Base-by-base conservation (phyloP, 768 basidiomycete species). In the Cystofilobasidium ferigula region DNA sequence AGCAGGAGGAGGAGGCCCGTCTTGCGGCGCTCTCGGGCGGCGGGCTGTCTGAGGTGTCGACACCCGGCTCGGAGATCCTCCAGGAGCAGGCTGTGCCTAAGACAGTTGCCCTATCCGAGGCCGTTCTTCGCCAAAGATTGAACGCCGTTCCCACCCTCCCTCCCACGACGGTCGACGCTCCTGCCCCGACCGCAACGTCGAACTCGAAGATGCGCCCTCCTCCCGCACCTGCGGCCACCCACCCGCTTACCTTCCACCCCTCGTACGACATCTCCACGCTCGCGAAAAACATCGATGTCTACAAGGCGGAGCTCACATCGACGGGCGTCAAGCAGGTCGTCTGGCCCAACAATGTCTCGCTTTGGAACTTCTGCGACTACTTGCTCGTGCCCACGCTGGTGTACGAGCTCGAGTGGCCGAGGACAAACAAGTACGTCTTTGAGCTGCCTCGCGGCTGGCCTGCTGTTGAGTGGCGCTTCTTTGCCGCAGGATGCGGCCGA, bases 321-420 rank as follows among this genome's bases (percentile, higher is more conserved):
- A 78, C 80, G 34, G 91, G 93, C 0, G 69, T 61, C 1, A 74
- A 79, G 57, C 77, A 79, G 60, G 80, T 92, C 43, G 81, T 80
- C 22, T 99, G 88, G 84, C 93, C 93, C 0, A 80, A 85, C 56
- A 97, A 92, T 74, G 81, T 98, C 68, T 86, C 85, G 0, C 81
- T 84, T 73, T 82, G 80, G 72, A 86, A 90, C 75, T 98, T 92
- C 73, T 82, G 82, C 34, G 82, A 86, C 43, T 99, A 93, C 76
- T 83, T 89, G 77, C 77, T 93, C 43, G 85, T 88, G 54, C 95
- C 95, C 18, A 90, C 90, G 0, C 80, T 99, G 48, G 92, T 97
- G 9, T 99, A 99, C 73, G 92, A 98, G 75, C 79, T 98, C 38
- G 93, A 97, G 76, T 99, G 93, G 75, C 94, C 94, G 13, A 79